phyloP scores from a whole-genome alignment of 83 land plant genomes.

The Picea abies region DNA sequence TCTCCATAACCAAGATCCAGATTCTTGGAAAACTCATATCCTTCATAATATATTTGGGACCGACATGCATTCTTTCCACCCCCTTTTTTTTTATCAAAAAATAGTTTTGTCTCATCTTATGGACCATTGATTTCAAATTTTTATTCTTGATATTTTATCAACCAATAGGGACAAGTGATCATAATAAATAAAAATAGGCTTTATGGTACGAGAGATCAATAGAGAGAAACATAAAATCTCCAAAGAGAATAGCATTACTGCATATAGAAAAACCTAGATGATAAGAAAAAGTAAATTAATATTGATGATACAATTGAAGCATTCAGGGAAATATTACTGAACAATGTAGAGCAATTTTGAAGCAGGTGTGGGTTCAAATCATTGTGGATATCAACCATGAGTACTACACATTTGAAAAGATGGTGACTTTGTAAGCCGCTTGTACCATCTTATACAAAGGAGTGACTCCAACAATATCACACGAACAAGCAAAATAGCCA shows the following conservation, averaged over 20 bases:
- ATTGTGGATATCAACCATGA: too few relatives aligned
- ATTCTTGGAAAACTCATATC: conserved; percentile 22
- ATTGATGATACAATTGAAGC: conserved; percentile 95
- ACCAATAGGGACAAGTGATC: conserved; percentile 88
- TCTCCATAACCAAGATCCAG: conserved; percentile 33
- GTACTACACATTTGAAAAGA: too few relatives aligned
- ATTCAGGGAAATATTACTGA: conserved; percentile 81
- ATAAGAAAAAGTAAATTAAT: conserved; percentile 87
- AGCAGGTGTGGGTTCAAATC: conserved; percentile 13
- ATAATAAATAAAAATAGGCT: conserved; percentile 66
- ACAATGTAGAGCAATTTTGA: conserved; percentile 47
- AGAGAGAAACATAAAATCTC: conserved; percentile 49
- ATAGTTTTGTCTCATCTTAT: conserved; percentile 99
- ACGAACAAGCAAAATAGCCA: too few relatives aligned
- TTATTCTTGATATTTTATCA: conserved; percentile 83
- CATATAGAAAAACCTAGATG: conserved; percentile 84
- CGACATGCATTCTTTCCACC: neutral
- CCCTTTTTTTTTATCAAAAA: conserved; percentile 35
- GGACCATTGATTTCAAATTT: conserved; percentile 99
- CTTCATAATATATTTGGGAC: conserved; percentile 27
- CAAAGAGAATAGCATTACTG: conserved; percentile 50
- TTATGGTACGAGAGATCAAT: conserved; percentile 68
- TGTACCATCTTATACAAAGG: too few relatives aligned
- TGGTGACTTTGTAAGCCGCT: too few relatives aligned
- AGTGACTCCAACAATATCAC: too few relatives aligned